Base-by-base conservation (phyloP, 345 rosid genomes). In the Arabidopsis arenosa region DNA sequence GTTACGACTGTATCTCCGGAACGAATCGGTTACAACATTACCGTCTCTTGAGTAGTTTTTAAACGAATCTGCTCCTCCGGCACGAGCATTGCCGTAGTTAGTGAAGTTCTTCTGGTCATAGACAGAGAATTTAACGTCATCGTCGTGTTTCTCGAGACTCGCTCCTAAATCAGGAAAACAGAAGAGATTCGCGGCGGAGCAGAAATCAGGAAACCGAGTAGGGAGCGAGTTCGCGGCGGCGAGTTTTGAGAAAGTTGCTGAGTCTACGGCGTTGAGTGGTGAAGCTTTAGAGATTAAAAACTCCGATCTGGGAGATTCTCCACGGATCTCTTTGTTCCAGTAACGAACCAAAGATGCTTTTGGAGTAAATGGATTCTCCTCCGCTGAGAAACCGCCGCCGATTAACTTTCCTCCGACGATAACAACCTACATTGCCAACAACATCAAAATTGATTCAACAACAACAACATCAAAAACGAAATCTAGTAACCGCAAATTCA, bases 211-310 rank as follows among this genome's bases (percentile, higher is more conserved):
- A n/a, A 92, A 82, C 23, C 89, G 90, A 6, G 83, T 39, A 47
- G 86, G 82, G 68, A 92, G 88, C 5, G 86, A 75, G 61, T 85
- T 87, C 4, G 80, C 77, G 26, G 89, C 53, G 32, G 97, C 96
- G 80, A 90, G 90, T 82, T 89, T 90, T 35, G 93, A 9, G 72
- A 84, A 92, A 52, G 81, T 72, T 5, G 91, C 92, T 2, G 92
- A 82, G 26, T 90, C 89, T 4, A 88, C 87, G 30, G 90, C 87
- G 52, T 57, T 87, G 4, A 92, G 48, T 7, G 97, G 97, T 0
- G 98, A 94, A 0, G 88, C 96, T 58, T 90, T 94, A 21, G 98
- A 87, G 54, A 94, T 81, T 28, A 94, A 77, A 70, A 94, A 88
- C 32, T 60, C 58, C 36, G 95, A 84, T 56, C 80, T 82, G 17